These are phyloP conservation scores for Trypanosoma conorhini DNA, from an alignment of 208 protist species.

Conservation along the genomic window DNA sequence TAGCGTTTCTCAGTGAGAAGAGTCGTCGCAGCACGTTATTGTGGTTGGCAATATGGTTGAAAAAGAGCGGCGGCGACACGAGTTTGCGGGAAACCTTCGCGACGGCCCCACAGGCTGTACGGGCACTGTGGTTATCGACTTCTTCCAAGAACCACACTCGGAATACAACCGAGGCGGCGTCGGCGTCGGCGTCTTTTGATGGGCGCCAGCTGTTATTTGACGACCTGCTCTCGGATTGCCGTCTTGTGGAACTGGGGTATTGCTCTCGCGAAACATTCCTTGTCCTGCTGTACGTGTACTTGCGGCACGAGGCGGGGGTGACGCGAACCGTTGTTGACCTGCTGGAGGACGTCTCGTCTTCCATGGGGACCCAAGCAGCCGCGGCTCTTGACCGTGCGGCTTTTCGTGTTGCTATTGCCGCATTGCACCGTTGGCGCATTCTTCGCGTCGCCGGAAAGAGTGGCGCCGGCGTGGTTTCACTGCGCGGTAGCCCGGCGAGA, in stretches of 20 bases:
- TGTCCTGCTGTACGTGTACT: slow-evolving; percentile 59
- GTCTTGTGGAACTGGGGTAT: slow-evolving; percentile 60
- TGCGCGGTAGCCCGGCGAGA: slow-evolving; percentile 47
- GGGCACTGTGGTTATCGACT: slow-evolving; percentile 8
- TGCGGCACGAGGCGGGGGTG: slow-evolving; percentile 52
- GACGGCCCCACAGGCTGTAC: slow-evolving; percentile 16
- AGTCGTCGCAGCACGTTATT: slow-evolving; percentile 5
- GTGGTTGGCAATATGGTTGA: slow-evolving; percentile 9
- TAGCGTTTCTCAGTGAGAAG: slow-evolving; percentile 9
- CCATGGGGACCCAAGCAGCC: slow-evolving; percentile 64
- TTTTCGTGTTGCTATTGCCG: slow-evolving; percentile 47
- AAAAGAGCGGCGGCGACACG: background rate
- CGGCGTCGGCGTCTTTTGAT: background rate
- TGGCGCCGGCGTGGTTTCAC: slow-evolving; percentile 33
- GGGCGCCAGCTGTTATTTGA: slow-evolving; percentile 7
- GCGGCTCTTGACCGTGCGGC: slow-evolving; percentile 60
- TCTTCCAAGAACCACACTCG: background rate
- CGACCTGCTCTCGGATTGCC: slow-evolving; percentile 53
- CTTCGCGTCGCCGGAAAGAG: slow-evolving; percentile 31
- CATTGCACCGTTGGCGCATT: slow-evolving; percentile 58
- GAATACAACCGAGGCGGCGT: background rate
- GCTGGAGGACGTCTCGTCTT: slow-evolving; percentile 72
- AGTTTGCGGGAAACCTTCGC: background rate
- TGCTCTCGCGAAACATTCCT: slow-evolving; percentile 52
- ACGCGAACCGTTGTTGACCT: slow-evolving; percentile 60